A percentile compares a stretch with the other conserved stretches of the same genome.
Evolutionary conservation across 495 filamentous ascomycete genomes (phyloP).

Genomic region (Neurospora tetraspora): DNA sequence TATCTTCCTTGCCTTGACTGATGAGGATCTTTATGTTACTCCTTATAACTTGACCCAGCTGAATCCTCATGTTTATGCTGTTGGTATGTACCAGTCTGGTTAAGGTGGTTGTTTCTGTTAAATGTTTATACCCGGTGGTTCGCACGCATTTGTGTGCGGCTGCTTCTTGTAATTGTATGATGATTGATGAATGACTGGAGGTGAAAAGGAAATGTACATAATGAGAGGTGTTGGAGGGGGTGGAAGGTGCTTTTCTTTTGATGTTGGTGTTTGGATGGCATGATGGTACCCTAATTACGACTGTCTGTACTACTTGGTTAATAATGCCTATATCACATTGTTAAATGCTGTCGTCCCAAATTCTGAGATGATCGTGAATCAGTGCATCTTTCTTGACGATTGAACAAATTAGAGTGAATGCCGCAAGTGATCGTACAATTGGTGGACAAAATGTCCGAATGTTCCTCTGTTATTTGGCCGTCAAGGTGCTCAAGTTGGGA

Average conservation of each 20-base stretch:
- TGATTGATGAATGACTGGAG: neutral
- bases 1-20: conserved; percentile 69
- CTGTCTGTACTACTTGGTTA: neutral
- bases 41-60: conserved; percentile 67
- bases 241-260: neutral
- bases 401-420: too few species aligned
- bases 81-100: conserved; percentile 72
- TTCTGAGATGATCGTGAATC: too few species aligned
- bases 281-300: neutral
- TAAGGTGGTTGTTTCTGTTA: conserved; percentile 25
- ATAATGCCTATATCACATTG: neutral
- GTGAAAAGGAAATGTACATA: neutral
- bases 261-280: neutral
- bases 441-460: neutral
- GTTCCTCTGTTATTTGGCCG: neutral
- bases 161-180: neutral
- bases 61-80: conserved; percentile 68
- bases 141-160: neutral
- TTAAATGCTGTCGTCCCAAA: neutral
- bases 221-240: neutral
- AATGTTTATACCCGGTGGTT: neutral
- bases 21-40: conserved; percentile 55
- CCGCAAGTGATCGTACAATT: neutral
- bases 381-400: too few species aligned
- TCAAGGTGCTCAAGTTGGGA: neutral